phyloP scores from a whole-genome alignment of 768 basidiomycete species.

The Nidularia sp. region DNA sequence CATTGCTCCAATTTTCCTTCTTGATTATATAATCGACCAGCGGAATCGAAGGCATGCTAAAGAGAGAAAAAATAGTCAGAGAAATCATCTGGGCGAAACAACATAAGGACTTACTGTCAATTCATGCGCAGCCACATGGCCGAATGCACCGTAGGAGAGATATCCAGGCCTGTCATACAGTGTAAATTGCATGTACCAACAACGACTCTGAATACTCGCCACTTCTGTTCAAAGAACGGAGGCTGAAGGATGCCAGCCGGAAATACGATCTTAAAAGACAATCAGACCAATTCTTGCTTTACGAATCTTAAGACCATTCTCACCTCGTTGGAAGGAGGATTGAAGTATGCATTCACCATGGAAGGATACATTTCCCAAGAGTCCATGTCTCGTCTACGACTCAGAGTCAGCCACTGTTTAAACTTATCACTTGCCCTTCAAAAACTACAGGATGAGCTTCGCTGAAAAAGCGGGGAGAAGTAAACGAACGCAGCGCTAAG shows the following conservation, averaged over 20 bases:
- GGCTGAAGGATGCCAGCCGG: slow-evolving; percentile 93
- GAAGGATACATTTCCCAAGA: slow-evolving; percentile 89
- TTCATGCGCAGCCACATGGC: slow-evolving; percentile 90
- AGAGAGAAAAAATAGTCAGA: neutral
- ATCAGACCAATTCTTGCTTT: neutral
- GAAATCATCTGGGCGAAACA: too few relatives aligned
- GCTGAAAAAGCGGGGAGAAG: neutral
- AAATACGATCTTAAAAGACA: slow-evolving; percentile 70
- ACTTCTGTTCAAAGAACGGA: slow-evolving; percentile 83
- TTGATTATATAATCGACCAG: slow-evolving; percentile 88
- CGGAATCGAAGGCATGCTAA: slow-evolving; percentile 88
- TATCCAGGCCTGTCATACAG: slow-evolving; percentile 69
- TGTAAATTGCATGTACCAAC: neutral
- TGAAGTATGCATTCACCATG: slow-evolving; percentile 86
- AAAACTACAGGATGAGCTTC: neutral
- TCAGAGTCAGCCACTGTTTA: slow-evolving; percentile 75
- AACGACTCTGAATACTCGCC: slow-evolving; percentile 36
- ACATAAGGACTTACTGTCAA: slow-evolving; percentile 50
- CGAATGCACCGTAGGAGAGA: slow-evolving; percentile 89
- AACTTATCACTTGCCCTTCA: slow-evolving; percentile 53
- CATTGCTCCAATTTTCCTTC: slow-evolving; percentile 84
- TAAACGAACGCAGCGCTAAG: slow-evolving; percentile 50
- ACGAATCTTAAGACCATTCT: slow-evolving; percentile 1
- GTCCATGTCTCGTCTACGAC: slow-evolving; percentile 59
- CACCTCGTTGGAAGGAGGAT: slow-evolving; percentile 85